Evolutionary conservation across 768 basidiomycete genomes (phyloP), one percentile per base, ranked within the genome.

Genomic region (Gymnopilus dilepis): DNA sequence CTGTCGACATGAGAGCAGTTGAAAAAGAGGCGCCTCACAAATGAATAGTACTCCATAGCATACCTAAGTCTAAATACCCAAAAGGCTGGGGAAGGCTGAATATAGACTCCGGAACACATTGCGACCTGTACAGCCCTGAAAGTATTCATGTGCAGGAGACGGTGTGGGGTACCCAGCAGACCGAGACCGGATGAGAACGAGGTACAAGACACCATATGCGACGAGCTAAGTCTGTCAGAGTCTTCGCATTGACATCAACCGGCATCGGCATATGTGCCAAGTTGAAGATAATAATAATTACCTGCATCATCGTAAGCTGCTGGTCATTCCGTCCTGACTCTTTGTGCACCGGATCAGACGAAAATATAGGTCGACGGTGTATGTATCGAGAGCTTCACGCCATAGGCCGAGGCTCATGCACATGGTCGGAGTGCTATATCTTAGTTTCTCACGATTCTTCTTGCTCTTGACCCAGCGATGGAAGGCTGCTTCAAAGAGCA

Each of bases 1-100:
- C 74, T 40, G 84, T 80, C 31, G 83, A 84, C 88, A 89, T 88
- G 71, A 60, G 21, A 51, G 34, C 38, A 53, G 50, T 19, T 66
- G 50, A 51, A 45, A 37, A 47, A 54, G 31, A 45, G 61, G 33
- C 45, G 51, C 28, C 30, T 59, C 24, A 43, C 42, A 48, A 30
- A 57, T 38, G 48, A 40, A 50, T 57, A 33, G 43, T n/a, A 22
- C 28, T 58, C 56, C 56, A 42, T 45, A 43, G 38, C 19, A 33
- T 34, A 22, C 21, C 52, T 22, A 28, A 19, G 48, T 48, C 12
- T 48, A 57, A 55, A 52, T 62, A 62, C 52, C 50, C 31, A 42
- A 54, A 31, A 54, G 42, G 13, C 34, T 47, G 61, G 56, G 51
- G 41, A 45, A 58, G 50, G 30, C 51, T 57, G 21, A 47, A 58